Evolutionary conservation across 371 early-diverging fungal genomes (phyloP), one percentile per base, ranked within the genome.

Genomic region (Coemansia linderi): DNA sequence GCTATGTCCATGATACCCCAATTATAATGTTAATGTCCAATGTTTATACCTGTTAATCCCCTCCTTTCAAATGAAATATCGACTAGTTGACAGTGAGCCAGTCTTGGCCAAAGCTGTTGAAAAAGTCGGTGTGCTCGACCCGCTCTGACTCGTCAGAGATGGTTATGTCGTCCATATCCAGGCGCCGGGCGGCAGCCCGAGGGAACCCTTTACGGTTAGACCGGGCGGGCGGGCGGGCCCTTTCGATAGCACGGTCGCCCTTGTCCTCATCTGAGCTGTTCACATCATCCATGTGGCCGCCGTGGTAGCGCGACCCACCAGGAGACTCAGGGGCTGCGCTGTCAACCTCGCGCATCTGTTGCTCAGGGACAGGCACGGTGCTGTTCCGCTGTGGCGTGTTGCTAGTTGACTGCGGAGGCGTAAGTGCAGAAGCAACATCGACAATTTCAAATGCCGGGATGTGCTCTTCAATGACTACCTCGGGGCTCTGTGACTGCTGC

Each of bases 301-400:
- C 64, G 19, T 17, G 22, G 31, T 29, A 31, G 27, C 17, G 19
- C 12, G 22, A 29, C 12, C 22, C 40, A 4, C 31, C 31, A 6
- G 68, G 72, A 54, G 72, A 69, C 59, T 72, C 77, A 4, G 77
- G 72, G 19, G 68, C 73, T 12, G 69, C 69, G 43, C 76, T 68
- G 66, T 68, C 76, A 15, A 13, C 22, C n/a, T 50, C 65, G 24
- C 69, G 61, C 31, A 31, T 36, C 22, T 36, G 58, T 19, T 58
- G 58, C 37, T 58, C 37, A 12, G 58, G n/a, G 37, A 17, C 31
- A 37, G 36, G 54, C 54, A n/a, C 22, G 29, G 31, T 17, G 48
- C 48, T 46, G 43, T 43, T 39, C 13, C 78, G 52, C 61, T 67
- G 79, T 19, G 79, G 74, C 27, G 79, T 74, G 41, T 57, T 60